Base-by-base conservation (phyloP, 176 grass and related monocot species). In the Aegilops speltoides region DNA sequence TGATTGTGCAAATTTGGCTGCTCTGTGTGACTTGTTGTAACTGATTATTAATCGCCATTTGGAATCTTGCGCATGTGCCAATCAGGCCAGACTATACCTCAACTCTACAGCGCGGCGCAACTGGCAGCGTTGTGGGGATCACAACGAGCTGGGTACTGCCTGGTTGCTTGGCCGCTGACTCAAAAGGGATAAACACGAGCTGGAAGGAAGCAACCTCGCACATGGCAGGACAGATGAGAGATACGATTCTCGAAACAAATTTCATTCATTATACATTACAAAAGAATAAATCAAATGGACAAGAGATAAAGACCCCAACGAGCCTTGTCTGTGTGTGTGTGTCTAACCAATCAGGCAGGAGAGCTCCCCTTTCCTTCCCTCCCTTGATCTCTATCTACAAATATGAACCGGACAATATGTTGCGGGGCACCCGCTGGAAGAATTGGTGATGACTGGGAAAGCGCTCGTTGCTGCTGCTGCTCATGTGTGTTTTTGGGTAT, bases 211-310 rank as follows among this genome's bases (percentile, higher is more conserved):
- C 69, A 54, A 54, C 50, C 0, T 22, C 34, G 25, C 11, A 29
- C 83, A 60, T 68, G 25, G 3, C 8, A 16, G 81, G 36, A 61
- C 54, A 79, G 31, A 52, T 20, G 25, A 64, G 19, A 0, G 2
- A 0, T 7, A 37, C n/a, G 52, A 72, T 70, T 77, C 80, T 81
- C 85, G 12, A 84, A 90, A 19, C 12, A 82, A 85, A 73, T 72
- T 76, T 81, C 52, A 73, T 73, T 25, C 40, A 34, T 61, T 17
- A 45, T n/a, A 7, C 52, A 7, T 57, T 59, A 59, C 54, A 59
- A 78, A 82, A 91, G 82, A 85, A 88, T 86, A 66, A 88, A 91
- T 85, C 82, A 73, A 85, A 85, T 91, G 78, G 36, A 73, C 78
- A 85, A 64, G 82, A 63, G 86, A 84, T 61, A 62, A 62, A 70